Evolutionary conservation across 331 rosid species (phyloP), one percentile per base, ranked within the genome.

Genomic region (Pyracantha coccinea): DNA sequence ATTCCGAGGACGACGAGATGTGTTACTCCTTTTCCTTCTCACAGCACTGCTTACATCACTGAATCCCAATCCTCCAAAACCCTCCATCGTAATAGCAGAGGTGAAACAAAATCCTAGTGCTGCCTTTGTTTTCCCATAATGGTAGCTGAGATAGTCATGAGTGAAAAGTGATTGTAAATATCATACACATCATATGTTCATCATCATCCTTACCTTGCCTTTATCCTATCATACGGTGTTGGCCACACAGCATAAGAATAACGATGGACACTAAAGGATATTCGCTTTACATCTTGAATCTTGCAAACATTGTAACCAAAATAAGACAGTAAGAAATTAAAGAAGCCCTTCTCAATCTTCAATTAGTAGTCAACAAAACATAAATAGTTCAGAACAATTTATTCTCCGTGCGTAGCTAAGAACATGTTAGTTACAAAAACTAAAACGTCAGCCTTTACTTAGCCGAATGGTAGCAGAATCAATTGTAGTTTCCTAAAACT

Each of bases 21-120:
- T 63, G 66, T 76, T 83, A 27, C 87, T 83, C 74, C 87, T 83
- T 65, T 79, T 79, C 84, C 74, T 76, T 62, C 74, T 83, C 45
- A 66, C 79, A 14, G 77, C 76, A 12, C 69, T 76, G 71, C 10
- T 76, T 29, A 57, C 69, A 32, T 79, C 87, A 73, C 77, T 68
- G 44, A 83, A 66, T 69, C 84, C 87, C 76, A 77, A 54, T n/a
- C 82, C 68, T 47, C 77, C 84, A 24, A 72, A 76, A 31, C 77
- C 73, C 78, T 79, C 84, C 87, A 83, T 83, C 16, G 52, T 29
- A 24, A 45, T 31, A 20, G 68, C 19, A 47, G 12, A 19, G 19
- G 8, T 20, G 21, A 72, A 33, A 13, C 66, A 78, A 35, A 55
- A 60, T 28, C 74, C 83, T 20, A 29, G 38, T 12, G 73, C 76